Conservation (phyloP, 2,329 filamentous ascomycete species). For the Penicillium sp. region DNA sequence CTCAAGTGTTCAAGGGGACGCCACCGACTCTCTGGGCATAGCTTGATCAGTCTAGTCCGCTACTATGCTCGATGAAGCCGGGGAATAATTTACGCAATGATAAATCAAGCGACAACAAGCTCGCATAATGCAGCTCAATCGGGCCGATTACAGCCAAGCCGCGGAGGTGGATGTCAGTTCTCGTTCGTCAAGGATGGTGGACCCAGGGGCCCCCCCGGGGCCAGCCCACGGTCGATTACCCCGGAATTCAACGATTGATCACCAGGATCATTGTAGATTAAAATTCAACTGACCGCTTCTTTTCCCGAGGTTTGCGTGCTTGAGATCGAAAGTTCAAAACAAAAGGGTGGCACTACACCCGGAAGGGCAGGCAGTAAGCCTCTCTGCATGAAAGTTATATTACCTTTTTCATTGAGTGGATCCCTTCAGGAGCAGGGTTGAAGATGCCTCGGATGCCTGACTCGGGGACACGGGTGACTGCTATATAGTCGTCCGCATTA, state of each 20-base stretch:
- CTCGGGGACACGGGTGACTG: neutral
- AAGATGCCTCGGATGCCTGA: neutral
- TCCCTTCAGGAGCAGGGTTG: neutral
- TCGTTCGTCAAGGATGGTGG: neutral
- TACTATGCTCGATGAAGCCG: neutral
- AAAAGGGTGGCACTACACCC: neutral
- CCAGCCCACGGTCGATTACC: constrained; percentile 6
- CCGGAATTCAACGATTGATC: constrained; percentile 2
- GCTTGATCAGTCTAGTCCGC: neutral
- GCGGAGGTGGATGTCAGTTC: neutral
- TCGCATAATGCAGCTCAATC: neutral
- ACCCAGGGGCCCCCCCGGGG: neutral
- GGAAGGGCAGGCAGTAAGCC: constrained; percentile 2
- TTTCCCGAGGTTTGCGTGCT: neutral
- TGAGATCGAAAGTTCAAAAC: neutral
- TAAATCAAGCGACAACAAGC: neutral
- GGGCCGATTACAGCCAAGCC: neutral
- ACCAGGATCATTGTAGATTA: neutral
- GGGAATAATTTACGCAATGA: neutral
- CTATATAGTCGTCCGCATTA: constrained; percentile 2
- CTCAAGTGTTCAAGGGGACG: neutral
- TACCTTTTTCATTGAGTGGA: constrained; percentile 2
- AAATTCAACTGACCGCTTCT: constrained; percentile 1
- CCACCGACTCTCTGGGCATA: neutral
- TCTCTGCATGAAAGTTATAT: constrained; percentile 10